These are phyloP conservation scores for Camellia japonica DNA, from an alignment of 148 eudicot species.

Conservation along the genomic window DNA sequence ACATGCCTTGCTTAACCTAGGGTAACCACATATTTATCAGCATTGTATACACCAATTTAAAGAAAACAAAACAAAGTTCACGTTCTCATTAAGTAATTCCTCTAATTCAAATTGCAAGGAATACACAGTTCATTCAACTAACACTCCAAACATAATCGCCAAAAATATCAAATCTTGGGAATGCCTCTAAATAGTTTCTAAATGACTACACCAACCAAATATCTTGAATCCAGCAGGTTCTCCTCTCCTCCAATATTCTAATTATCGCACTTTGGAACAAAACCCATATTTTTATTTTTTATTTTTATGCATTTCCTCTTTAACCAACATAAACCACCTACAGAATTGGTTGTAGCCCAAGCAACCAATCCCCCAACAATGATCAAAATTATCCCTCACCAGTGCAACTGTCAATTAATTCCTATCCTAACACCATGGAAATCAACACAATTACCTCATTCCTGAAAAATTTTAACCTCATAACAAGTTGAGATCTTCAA, in stretches of 20 bases:
- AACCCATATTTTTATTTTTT: no score
- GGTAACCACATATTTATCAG: neutral
- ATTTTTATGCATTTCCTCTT: neutral
- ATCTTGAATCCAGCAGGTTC: neutral
- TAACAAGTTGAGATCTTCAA: slow-evolving; percentile 7
- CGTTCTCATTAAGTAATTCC: neutral
- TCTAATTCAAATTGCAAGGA: neutral
- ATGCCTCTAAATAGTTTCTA: no score
- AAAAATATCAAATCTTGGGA: neutral
- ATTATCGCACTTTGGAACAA: neutral
- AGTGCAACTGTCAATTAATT: neutral
- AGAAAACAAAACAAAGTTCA: neutral
- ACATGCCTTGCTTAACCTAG: no score
- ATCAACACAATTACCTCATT: neutral
- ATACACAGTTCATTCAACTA: neutral
- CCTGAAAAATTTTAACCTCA: neutral
- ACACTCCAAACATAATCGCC: neutral
- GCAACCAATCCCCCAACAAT: neutral
- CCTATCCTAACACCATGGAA: neutral
- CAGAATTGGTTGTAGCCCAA: neutral
- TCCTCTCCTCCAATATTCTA: neutral
- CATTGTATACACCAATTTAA: neutral
- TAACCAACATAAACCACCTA: neutral
- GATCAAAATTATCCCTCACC: neutral
- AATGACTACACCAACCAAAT: no score